Percentiles rank a stretch among this genome's conserved stretches.
Conservation (phyloP, 495 filamentous ascomycete species). For the Penicillium chermesinum region DNA sequence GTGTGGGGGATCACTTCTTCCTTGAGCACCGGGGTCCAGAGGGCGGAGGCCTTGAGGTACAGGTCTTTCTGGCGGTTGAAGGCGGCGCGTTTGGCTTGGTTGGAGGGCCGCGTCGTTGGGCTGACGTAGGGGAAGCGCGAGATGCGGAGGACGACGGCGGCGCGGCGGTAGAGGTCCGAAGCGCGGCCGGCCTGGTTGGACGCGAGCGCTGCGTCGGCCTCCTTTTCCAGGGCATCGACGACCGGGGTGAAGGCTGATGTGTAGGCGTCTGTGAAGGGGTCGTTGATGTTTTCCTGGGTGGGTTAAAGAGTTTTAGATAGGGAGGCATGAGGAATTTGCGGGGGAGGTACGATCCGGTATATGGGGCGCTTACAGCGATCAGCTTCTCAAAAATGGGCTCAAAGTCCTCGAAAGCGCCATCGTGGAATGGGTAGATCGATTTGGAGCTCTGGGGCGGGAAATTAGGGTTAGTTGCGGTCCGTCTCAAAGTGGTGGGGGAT, state of each 20-base stretch:
- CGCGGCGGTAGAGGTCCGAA: conserved; percentile 60
- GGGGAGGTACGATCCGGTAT: background rate
- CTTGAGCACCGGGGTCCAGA: conserved; percentile 50
- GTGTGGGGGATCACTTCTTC: conserved; percentile 61
- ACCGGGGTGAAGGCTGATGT: conserved; percentile 57
- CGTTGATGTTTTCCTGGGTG: conserved; percentile 51
- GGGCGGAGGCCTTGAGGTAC: conserved; percentile 53
- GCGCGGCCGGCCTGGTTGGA: conserved; percentile 46
- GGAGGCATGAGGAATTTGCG: too few species aligned
- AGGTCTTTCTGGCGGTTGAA: conserved; percentile 64
- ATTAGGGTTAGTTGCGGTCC: too few species aligned
- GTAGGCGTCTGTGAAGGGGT: conserved; percentile 59
- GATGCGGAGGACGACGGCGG: conserved; percentile 68
- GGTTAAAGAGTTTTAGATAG: conserved; percentile 2
- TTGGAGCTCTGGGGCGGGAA: conserved; percentile 45
- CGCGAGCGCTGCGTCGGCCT: conserved; percentile 43
- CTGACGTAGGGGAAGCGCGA: conserved; percentile 67
- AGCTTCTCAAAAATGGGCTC: conserved; percentile 63
- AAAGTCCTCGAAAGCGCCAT: conserved; percentile 65
- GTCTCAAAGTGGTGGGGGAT: too few species aligned
- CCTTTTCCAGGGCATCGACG: conserved; percentile 46
- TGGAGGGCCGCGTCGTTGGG: conserved; percentile 27
- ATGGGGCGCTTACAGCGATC: conserved; percentile 42
- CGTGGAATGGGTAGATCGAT: conserved; percentile 75
- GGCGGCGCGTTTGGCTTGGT: conserved; percentile 51